These are phyloP conservation scores for Nematocida sp. DNA, from an alignment of 371 early-diverging fungal species.

Conservation along the genomic window DNA sequence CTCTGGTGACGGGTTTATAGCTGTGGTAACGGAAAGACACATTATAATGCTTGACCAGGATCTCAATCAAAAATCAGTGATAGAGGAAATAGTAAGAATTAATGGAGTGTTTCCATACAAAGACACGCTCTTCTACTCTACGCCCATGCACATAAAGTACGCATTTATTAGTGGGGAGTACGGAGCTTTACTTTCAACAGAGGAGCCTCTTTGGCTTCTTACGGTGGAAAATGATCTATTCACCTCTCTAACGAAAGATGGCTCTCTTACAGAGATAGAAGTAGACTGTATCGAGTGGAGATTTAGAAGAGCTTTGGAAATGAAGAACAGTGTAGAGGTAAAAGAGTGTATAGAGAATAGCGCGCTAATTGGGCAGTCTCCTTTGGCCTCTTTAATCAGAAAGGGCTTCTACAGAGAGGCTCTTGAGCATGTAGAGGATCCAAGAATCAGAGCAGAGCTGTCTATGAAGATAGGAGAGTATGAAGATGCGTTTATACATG, in stretches of 20 bases:
- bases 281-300: slow-evolving; percentile 92
- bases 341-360: slow-evolving; percentile 82
- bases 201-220: slow-evolving; percentile 82
- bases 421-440: slow-evolving; percentile 88
- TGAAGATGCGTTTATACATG: slow-evolving; percentile 54
- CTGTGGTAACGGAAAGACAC: slow-evolving; percentile 66
- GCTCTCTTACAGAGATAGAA: slow-evolving; percentile 69
- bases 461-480: slow-evolving; percentile 50
- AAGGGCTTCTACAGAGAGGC: slow-evolving; percentile 94
- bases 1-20: slow-evolving; percentile 5
- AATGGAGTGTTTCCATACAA: slow-evolving; percentile 89
- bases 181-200: slow-evolving; percentile 85
- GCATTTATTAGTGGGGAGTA: slow-evolving; percentile 78
- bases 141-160: slow-evolving; percentile 93
- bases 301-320: slow-evolving; percentile 85
- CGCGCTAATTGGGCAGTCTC: slow-evolving; percentile 88
- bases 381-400: slow-evolving; percentile 91
- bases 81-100: slow-evolving; percentile 90
- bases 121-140: slow-evolving; percentile 83
- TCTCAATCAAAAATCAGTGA: slow-evolving; percentile 74
- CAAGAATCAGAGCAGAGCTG: slow-evolving; percentile 84
- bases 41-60: slow-evolving; percentile 78
- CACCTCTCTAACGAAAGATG: slow-evolving; percentile 78
- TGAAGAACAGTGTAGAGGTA: slow-evolving; percentile 80
- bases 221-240: slow-evolving; percentile 74